Base-by-base conservation (phyloP, 192 early-diverging fungal genomes). In the Dimargaris cristalligena region DNA sequence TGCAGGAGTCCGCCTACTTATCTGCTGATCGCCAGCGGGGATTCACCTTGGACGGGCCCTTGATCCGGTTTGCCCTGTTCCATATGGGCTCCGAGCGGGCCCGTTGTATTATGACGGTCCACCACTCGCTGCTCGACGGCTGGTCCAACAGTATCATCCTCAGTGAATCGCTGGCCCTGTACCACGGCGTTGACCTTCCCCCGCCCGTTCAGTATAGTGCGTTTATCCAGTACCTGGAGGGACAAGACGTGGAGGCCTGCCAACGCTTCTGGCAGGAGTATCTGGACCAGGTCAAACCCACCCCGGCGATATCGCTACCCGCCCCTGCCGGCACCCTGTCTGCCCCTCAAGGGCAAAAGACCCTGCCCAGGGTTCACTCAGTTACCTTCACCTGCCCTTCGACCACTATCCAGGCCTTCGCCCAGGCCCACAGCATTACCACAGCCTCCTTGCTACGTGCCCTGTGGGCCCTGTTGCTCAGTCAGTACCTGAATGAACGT, bases 251-350 rank as follows among this genome's bases (percentile, higher is more conserved):
- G 11, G 32, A 34, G 0, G 4, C 10, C 10, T 34, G 33, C 23
- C 55, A 38, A 4, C 3, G 4, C 0, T 57, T 38, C n/a, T 57
- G 55, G 55, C 55, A 57, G 23, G 16, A 16, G 13, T 22, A 31
- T 13, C 35, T 57, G 16, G 32, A 34, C 22, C 6, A 34, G 20
- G 55, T 34, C 4, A 16, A 35, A 20, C 55, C 55, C 33, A 57
- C 55, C 22, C 55, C 55, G 1, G 35, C 55, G 6, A 38, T 57
- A 11, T 34, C n/a, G 34, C 55, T 57, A 13, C 55, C 55, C 8
- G 38, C 16, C 38, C 38, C 38, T 41, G 38, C 38, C 8, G 38
- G 6, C 8, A 10, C 38, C 38, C 38, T 6, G 38, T 41, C 38
- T 16, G n/a, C n/a, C n/a, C n/a, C n/a, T n/a, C n/a, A n/a, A n/a